Evolutionary conservation across 2,329 filamentous ascomycete genomes (phyloP), one percentile per base, ranked within the genome.

Genomic region (Colletotrichum somersetense): DNA sequence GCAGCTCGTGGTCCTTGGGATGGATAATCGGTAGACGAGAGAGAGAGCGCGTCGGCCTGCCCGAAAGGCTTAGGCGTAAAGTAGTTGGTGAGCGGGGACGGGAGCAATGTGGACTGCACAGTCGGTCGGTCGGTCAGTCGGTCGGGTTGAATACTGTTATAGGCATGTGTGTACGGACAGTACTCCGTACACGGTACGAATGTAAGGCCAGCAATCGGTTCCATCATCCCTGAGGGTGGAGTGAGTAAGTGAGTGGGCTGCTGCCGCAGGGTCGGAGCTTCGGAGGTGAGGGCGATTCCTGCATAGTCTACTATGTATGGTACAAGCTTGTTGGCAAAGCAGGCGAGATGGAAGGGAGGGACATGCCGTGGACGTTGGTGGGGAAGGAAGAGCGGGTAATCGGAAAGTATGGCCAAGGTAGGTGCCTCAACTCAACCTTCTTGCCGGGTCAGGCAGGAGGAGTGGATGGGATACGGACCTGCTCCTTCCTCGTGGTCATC

Each of bases 181-280:
- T 66, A 48, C 63, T n/a, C n/a, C 1, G 26, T 26, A 26, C 26
- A 67, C 48, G 40, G 57, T 71, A 35, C 38, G 52, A 57, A 63
- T 16, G 16, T 35, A 20, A 52, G 12, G 57, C 68, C 68, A 71
- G 48, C 62, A 52, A 67, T 71, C 64, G 64, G 68, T 44, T 61
- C 53, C 48, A 12, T 50, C 52, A 53, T 55, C 57, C 30, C 57
- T 42, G 18, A n/a, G 26, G 26, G 26, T n/a, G 44, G 18, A 12
- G 10, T 46, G 20, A 38, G 30, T 30, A 3, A 4, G 30, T 5
- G 30, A 30, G 30, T 30, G 30, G 30, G 30, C 30, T 30, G 68
- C 42, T 26, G 64, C 68, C 67, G 57, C 35, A 46, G n/a, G 12
- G 26, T 42, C 40, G 40, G 38, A 66, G 18, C 23, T 35, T 40